These are phyloP conservation scores for Astrephomene gubernaculifera DNA, from an alignment of 139 green algal species.

Conservation along the genomic window DNA sequence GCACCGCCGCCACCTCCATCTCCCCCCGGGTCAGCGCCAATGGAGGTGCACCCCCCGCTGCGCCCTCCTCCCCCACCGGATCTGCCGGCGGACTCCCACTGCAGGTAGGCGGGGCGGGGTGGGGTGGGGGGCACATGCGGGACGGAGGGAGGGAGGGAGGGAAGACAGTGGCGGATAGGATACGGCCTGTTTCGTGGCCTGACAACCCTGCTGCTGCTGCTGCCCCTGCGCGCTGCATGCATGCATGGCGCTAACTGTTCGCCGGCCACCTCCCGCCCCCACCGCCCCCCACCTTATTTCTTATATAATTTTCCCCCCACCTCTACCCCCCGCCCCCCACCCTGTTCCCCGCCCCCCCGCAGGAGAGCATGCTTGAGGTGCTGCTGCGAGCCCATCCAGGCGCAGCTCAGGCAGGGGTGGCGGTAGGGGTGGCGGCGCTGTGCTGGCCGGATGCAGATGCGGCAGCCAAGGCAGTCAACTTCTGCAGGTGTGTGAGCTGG, in stretches of 20 bases:
- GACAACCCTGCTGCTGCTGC: too few relatives aligned
- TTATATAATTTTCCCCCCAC: not conserved
- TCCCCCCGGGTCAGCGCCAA: conserved; percentile 29
- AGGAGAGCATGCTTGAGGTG: conserved; percentile 61
- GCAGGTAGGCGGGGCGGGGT: too few relatives aligned
- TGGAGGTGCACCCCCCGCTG: too few relatives aligned
- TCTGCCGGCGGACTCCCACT: too few relatives aligned
- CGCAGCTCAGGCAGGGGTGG: conserved; percentile 61
- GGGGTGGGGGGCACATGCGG: too few relatives aligned
- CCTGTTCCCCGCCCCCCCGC: not conserved
- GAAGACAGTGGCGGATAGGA: too few relatives aligned
- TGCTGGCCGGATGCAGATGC: conserved; percentile 78
- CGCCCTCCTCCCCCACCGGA: too few relatives aligned
- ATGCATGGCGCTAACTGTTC: too few relatives aligned
- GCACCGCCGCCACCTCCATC: not conserved
- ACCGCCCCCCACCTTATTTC: not conserved
- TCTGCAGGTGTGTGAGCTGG: conserved; percentile 62
- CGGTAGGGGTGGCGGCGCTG: conserved; percentile 69
- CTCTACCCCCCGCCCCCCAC: not conserved
- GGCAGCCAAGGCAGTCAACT: conserved; percentile 54
- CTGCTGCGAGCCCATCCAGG: conserved; percentile 55
- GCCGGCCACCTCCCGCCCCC: not conserved
- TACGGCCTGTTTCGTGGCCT: too few relatives aligned
- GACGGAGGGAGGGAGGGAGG: too few relatives aligned
- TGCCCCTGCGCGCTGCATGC: too few relatives aligned